Evolutionary conservation across 169 alveolate species (phyloP), one percentile per base, ranked within the genome.

Genomic region (Plasmodium gonderi): DNA sequence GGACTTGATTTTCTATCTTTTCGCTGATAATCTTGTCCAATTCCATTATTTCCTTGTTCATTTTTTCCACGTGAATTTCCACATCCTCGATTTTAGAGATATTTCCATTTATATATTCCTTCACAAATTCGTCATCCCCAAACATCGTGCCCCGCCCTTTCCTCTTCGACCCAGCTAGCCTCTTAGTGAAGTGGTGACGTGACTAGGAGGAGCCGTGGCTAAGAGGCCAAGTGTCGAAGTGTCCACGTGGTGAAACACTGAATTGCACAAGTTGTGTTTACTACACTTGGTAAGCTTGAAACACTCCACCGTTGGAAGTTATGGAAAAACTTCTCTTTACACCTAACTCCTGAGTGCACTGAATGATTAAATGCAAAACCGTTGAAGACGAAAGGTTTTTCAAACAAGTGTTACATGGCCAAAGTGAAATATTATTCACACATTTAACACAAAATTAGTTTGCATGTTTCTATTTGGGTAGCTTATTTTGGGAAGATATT

Each of bases 21-120:
- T 90, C 91, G 38, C 54, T 67, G 12, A 90, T 77, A 20, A 29
- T 60, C 11, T 11, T 47, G 29, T 90, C 90, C 2, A 90, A 51
- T 1, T 90, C 82, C 40, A 33, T n/a, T 45, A 90, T 78, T 45
- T 90, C 75, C 3, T 49, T 65, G 47, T 45, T 33, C 78, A 90
- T 76, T 67, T 67, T 90, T 44, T 90, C 91, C 23, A 90, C 20
- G 36, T 67, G 80, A 0, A 9, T 40, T 17, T 90, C 91, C 29
- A 67, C 91, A 26, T 79, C 90, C 47, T 65, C 90, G 2, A 90
- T 45, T 29, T 65, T 90, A n/a, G 36, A 29, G 20, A 90, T 68
- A 40, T 90, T 76, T 40, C 31, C 40, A 44, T 90, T 90, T 77
- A 90, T 90, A 23, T 90, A 90, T 12, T 79, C 54, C 26, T 38